phyloP scores from a whole-genome alignment of 306 rosid species.

The Cucurbita pepo region DNA sequence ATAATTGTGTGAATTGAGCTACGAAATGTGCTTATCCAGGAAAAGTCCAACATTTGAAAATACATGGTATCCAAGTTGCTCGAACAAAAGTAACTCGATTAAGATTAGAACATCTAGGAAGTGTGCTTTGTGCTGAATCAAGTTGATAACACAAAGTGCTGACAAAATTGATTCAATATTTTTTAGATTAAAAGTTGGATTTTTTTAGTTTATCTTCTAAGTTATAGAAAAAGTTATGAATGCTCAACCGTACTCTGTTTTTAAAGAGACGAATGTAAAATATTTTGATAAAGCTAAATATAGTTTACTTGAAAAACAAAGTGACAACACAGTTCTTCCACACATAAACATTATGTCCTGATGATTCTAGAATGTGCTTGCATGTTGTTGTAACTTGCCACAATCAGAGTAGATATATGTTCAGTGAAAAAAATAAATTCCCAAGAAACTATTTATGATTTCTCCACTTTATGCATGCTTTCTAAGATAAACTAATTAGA shows the following conservation, averaged over 20 bases:
- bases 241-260: not conserved
- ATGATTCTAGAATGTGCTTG: not conserved
- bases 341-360: not conserved
- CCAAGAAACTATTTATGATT: not conserved
- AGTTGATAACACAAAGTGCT: not conserved
- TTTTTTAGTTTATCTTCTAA: not conserved
- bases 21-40: not conserved
- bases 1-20: conserved; percentile 1
- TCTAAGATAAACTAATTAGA: not conserved
- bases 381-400: not conserved
- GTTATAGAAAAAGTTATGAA: not conserved
- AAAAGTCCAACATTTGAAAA: not conserved
- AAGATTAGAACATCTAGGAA: not conserved
- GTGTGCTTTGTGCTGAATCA: not conserved
- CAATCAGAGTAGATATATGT: not conserved
- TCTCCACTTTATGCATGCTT: not conserved
- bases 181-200: not conserved
- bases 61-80: not conserved
- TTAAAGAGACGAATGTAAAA: not conserved
- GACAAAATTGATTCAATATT: not conserved
- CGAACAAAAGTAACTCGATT: not conserved
- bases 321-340: not conserved
- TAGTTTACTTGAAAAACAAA: not conserved
- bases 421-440: not conserved
- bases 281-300: not conserved